Evolutionary conservation across 1,284 basidiomycete species (phyloP), one percentile per base, ranked within the genome.

Genomic region (Sphaerobolus stellatus): DNA sequence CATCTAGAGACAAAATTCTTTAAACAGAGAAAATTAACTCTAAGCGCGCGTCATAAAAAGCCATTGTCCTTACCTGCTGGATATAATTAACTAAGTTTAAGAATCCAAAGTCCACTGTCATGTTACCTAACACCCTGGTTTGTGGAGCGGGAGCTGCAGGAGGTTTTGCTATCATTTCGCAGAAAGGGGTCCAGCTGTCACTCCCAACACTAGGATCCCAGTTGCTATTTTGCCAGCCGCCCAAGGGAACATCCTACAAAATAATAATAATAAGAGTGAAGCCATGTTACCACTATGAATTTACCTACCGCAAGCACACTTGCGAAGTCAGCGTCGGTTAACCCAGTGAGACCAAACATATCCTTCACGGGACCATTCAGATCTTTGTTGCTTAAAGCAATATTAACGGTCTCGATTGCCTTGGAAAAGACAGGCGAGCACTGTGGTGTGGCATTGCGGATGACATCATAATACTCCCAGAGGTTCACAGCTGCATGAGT

Each of bases 251-350:
- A n/a, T n/a, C 24, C 56, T 58, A 60, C 58, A 44, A 13, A 4
- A 5, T 24, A 38, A 9, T 24, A 53, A n/a, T 46, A 47, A 18
- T 14, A 8, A 40, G 7, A 16, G 33, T 38, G 30, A 4, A 30
- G 8, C 13, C 22, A 28, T 5, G n/a, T 24, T 6, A 33, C 16
- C 2, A 4, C 16, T 40, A 71, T 55, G 76, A 78, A 6, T 66
- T 62, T 20, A 60, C 72, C 55, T 41, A 83, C 87, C 72, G 76
- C 71, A n/a, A 94, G 68, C 2, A 90, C 66, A 2, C 86, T 82
- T 14, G 75, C 88, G 66, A 95, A 94, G 66, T 95, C 92, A 8
- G 86, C 84, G 61, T 92, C 84, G 55, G 89, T 81, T 34, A 94
- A 72, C 7, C 69, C 81, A 2, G 70, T 72, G 2, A 94, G 74